phyloP scores from a whole-genome alignment of 768 basidiomycete species.

The Lactifluus volemus region DNA sequence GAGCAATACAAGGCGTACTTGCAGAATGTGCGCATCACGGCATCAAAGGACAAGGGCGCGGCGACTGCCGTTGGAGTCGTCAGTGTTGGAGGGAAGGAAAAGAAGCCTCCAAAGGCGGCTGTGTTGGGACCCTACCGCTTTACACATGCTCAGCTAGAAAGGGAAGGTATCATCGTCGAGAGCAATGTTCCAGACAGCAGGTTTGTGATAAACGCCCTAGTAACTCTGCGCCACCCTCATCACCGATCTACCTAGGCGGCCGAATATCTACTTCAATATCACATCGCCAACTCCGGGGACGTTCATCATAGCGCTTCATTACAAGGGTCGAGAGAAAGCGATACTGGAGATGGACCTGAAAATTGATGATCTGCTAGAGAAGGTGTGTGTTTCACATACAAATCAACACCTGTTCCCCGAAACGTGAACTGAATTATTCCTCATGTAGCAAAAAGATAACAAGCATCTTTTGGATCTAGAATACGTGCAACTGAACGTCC shows the following conservation, averaged over 20 bases:
- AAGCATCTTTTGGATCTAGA: constrained; percentile 94
- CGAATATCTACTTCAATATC: constrained; percentile 99
- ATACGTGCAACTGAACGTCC: constrained; percentile 95
- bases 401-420: not conserved
- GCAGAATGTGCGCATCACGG: constrained; percentile 90
- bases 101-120: constrained; percentile 77
- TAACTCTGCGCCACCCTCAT: constrained; percentile 4
- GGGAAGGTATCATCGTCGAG: constrained; percentile 98
- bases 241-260: constrained; percentile 48
- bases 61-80: constrained; percentile 90
- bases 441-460: constrained; percentile 91
- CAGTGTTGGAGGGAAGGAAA: constrained; percentile 94
- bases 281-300: constrained; percentile 96
- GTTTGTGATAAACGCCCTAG: constrained; percentile 35
- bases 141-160: constrained; percentile 96
- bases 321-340: constrained; percentile 97
- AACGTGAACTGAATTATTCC: not conserved
- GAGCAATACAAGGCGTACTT: constrained; percentile 99
- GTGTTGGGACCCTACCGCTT: constrained; percentile 95
- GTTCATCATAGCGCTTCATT: constrained; percentile 97
- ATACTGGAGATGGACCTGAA: constrained; percentile 99
- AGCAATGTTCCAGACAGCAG: constrained; percentile 98
- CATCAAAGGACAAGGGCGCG: constrained; percentile 81
- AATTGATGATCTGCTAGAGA: constrained; percentile 95
- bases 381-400: constrained; percentile 48